Percentiles rank a stretch among this genome's conserved stretches.
phyloP scores from a whole-genome alignment of 495 filamentous ascomycete species.

The Aspergillus nanangensis region DNA sequence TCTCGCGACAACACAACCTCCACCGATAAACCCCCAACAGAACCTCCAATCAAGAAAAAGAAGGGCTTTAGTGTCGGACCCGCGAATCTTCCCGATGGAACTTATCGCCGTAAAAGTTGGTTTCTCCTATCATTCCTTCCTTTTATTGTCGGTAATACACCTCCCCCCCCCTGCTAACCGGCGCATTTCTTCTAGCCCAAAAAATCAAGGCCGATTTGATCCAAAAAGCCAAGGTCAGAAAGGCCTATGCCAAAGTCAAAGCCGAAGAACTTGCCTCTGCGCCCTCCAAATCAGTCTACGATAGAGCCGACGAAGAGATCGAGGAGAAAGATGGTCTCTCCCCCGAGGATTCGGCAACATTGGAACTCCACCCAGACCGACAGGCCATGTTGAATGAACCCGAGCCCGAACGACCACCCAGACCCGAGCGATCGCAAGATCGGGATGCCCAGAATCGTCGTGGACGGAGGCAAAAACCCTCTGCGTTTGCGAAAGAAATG shows the following conservation, averaged over 20 bases:
- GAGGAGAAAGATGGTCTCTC: conserved; percentile 18
- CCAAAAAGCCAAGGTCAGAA: conserved; percentile 90
- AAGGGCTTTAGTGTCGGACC: conserved; percentile 81
- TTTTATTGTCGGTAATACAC: background rate
- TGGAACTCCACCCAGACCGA: conserved; percentile 69
- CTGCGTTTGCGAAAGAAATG: conserved; percentile 73
- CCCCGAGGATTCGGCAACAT: conserved; percentile 29
- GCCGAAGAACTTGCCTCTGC: conserved; percentile 45
- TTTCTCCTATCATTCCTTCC: background rate
- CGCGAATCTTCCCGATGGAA: conserved; percentile 88
- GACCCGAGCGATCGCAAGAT: conserved; percentile 11
- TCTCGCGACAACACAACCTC: conserved; percentile 45
- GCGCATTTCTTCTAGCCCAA: conserved; percentile 60
- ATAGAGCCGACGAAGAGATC: conserved; percentile 20
- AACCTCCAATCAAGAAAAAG: conserved; percentile 49
- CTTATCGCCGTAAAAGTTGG: conserved; percentile 82
- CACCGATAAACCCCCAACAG: conserved; percentile 30
- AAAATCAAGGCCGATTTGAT: conserved; percentile 92
- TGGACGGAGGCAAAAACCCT: conserved; percentile 49
- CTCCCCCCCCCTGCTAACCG: background rate
- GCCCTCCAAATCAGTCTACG: conserved; percentile 28
- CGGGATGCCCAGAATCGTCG: conserved; percentile 18
- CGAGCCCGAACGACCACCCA: conserved; percentile 18
- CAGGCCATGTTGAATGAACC: conserved; percentile 59
- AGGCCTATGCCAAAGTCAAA: conserved; percentile 86